Percentiles rank a stretch among this genome's conserved stretches.
Conservation (phyloP, 371 early-diverging fungal genomes). For the Cokeromyces recurvatus region DNA sequence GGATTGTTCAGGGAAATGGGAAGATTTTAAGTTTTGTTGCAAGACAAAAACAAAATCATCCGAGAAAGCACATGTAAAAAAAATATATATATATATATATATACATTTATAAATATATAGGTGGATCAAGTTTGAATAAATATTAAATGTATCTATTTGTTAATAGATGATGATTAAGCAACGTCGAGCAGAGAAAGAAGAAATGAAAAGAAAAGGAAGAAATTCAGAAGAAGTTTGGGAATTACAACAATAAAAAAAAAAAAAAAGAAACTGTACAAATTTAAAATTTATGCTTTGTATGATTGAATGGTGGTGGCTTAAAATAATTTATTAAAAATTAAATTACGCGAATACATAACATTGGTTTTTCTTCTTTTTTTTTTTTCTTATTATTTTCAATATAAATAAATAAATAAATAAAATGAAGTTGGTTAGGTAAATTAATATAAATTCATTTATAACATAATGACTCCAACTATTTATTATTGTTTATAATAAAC, state of each 20-base stretch:
- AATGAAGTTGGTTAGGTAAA: conserved; percentile 24
- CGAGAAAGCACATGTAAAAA: conserved; percentile 36
- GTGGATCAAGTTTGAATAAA: too few species aligned
- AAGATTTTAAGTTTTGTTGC: conserved; percentile 40
- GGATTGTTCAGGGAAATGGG: conserved; percentile 37
- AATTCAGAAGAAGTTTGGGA: conserved; percentile 46
- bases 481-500: too few species aligned
- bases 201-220: conserved; percentile 13
- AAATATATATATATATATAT: too few species aligned
- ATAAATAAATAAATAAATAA: neutral
- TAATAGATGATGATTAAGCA: conserved; percentile 32
- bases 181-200: conserved; percentile 20
- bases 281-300: too few species aligned
- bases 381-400: neutral
- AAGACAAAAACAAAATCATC: conserved; percentile 36
- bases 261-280: too few species aligned
- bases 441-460: too few species aligned
- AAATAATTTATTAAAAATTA: too few species aligned
- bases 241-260: too few species aligned
- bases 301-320: neutral
- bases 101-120: too few species aligned
- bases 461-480: too few species aligned
- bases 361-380: neutral
- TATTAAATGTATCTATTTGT: too few species aligned
- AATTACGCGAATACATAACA: neutral